These are phyloP conservation scores for Mycena galericulata DNA, from an alignment of 768 basidiomycete species.

Conservation along the genomic window DNA sequence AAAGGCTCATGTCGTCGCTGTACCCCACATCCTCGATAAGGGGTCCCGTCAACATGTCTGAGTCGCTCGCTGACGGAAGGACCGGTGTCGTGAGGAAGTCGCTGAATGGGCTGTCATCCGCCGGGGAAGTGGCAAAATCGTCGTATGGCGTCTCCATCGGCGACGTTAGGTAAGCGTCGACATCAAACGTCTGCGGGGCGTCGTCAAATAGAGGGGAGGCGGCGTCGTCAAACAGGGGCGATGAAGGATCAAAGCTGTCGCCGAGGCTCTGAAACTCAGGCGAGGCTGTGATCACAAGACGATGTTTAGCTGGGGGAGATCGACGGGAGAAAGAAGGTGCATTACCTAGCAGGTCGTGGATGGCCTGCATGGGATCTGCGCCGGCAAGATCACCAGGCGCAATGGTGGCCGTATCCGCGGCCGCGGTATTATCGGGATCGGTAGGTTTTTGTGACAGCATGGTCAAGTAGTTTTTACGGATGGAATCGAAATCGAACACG, in stretches of 20 bases:
- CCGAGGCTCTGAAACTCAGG: constrained; percentile 32
- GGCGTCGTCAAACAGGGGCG: constrained; percentile 28
- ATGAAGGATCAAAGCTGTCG: constrained; percentile 29
- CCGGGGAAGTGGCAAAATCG: constrained; percentile 32
- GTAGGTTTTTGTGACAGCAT: constrained; percentile 71
- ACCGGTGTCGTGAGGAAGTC: constrained; percentile 35
- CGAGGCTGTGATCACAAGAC: constrained; percentile 25
- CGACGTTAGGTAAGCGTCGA: constrained; percentile 33
- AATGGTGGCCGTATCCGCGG: constrained; percentile 40
- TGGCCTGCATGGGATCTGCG: constrained; percentile 27
- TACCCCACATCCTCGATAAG: constrained; percentile 30
- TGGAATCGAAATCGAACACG: constrained; percentile 58
- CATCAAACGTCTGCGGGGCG: constrained; percentile 8
- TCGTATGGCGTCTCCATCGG: constrained; percentile 35
- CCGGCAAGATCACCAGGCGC: constrained; percentile 14
- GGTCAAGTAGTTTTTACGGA: constrained; percentile 73
- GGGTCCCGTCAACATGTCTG: constrained; percentile 30
- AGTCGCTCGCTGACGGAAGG: constrained; percentile 18
- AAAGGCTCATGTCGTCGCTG: constrained; percentile 27
- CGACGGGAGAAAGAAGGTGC: constrained; percentile 3
- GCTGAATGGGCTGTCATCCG: constrained; percentile 33
- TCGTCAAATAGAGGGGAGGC: constrained; percentile 26
- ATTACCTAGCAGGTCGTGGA: constrained; percentile 34
- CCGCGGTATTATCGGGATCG: constrained; percentile 50
- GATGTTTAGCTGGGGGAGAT: not conserved